Percentiles rank a stretch among this genome's conserved stretches.
Conservation (phyloP, 768 basidiomycete species). For the Kwoniella bestiolae region DNA sequence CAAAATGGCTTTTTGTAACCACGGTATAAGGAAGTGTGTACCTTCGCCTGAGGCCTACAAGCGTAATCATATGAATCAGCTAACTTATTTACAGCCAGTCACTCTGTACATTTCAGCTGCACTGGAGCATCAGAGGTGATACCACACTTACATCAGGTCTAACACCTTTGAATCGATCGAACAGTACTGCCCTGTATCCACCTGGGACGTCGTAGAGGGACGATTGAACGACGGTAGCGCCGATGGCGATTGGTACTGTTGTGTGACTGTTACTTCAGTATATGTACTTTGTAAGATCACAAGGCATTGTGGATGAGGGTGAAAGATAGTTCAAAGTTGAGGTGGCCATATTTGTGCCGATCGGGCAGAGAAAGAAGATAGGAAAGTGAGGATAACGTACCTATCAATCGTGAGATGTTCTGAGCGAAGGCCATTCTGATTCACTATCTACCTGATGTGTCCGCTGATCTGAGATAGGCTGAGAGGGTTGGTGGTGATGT, state of each 20-base stretch:
- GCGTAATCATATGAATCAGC: no score
- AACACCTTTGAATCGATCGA: conserved; percentile 94
- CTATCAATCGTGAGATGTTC: conserved; percentile 36
- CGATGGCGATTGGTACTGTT: conserved; percentile 70
- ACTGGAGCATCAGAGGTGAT: background rate
- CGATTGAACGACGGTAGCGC: conserved; percentile 61
- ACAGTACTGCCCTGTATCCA: conserved; percentile 94
- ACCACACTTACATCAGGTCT: conserved; percentile 70
- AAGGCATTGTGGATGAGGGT: background rate
- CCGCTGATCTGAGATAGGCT: no score
- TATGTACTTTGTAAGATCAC: background rate
- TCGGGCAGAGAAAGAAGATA: background rate
- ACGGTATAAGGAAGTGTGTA: conserved; percentile 93
- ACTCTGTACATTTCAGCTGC: background rate
- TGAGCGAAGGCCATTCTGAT: conserved; percentile 43
- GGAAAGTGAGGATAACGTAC: conserved; percentile 18
- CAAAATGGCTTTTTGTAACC: conserved; percentile 93
- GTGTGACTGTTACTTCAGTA: background rate
- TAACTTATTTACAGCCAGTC: background rate
- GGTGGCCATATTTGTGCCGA: conserved; percentile 1
- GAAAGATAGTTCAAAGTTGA: background rate
- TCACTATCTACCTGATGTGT: background rate
- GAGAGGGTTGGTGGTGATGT: no score
- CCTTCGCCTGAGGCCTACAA: conserved; percentile 87
- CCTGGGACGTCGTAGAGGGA: conserved; percentile 71